These are phyloP conservation scores for Exophiala sp. DNA, from an alignment of 2,329 filamentous ascomycete species.

Conservation along the genomic window DNA sequence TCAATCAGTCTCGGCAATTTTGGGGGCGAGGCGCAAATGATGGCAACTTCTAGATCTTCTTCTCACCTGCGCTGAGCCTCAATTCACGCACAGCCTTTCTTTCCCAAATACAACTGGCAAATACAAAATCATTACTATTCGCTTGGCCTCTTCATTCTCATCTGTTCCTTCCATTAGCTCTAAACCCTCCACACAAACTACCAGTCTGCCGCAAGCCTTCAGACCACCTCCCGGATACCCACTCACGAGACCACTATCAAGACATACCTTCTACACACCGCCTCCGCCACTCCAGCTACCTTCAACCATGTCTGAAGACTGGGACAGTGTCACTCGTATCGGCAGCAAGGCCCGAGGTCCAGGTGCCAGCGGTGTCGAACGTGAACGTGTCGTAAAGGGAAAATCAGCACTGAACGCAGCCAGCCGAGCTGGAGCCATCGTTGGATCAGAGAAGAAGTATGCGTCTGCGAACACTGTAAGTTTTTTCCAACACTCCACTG, in stretches of 20 bases:
- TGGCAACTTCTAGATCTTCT: conserved; percentile 24
- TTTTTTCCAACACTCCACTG: conserved; percentile 26
- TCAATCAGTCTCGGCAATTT: conserved; percentile 13
- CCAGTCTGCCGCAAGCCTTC: too few relatives aligned
- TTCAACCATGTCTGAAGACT: conserved; percentile 51
- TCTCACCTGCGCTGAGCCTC: background rate
- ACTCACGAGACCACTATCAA: background rate
- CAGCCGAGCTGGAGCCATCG: conserved; percentile 69
- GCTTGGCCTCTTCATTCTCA: too few relatives aligned
- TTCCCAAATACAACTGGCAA: background rate
- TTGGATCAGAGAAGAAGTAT: conserved; percentile 91
- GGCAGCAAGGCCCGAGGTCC: conserved; percentile 71
- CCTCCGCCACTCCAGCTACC: background rate
- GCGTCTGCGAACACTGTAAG: conserved; percentile 74
- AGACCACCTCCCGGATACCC: background rate
- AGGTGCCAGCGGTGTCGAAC: conserved; percentile 59
- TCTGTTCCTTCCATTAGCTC: too few relatives aligned
- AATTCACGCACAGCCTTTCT: background rate
- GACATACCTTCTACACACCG: conserved; percentile 1
- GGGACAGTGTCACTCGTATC: conserved; percentile 89
- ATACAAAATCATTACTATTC: background rate
- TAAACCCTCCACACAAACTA: too few relatives aligned
- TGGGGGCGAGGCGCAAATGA: background rate
- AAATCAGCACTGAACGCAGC: conserved; percentile 85
- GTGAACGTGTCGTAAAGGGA: conserved; percentile 86